Conservation (phyloP, 2,329 filamentous ascomycete species). For the Talaromyces islandicus region DNA sequence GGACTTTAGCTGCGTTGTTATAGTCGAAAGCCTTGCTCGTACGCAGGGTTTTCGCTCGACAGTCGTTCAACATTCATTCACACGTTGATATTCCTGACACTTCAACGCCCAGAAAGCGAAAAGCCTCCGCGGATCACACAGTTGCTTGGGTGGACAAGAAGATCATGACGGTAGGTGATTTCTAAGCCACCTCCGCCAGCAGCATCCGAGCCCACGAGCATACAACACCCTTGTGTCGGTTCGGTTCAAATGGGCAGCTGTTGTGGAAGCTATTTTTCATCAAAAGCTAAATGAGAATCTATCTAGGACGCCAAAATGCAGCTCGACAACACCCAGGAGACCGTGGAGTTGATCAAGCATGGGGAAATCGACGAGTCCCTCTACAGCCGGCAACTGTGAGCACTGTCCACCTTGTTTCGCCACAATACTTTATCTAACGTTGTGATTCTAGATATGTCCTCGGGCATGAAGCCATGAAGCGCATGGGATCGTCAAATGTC, state of each 20-base stretch:
- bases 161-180: constrained; percentile 44
- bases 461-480: constrained; percentile 88
- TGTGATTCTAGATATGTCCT: constrained; percentile 51
- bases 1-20: constrained; percentile 9
- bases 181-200: constrained; percentile 7
- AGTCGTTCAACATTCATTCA: constrained; percentile 37
- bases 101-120: constrained; percentile 48
- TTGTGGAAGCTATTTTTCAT: background rate
- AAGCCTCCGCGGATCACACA: constrained; percentile 43
- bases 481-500: constrained; percentile 94
- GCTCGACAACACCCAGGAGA: constrained; percentile 53
- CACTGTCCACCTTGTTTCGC: background rate
- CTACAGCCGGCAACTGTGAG: constrained; percentile 59
- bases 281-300: background rate
- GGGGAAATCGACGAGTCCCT: constrained; percentile 63
- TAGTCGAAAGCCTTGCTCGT: constrained; percentile 37
- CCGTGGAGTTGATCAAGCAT: constrained; percentile 56
- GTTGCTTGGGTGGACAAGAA: constrained; percentile 47
- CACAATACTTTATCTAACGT: constrained; percentile 10
- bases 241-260: background rate
- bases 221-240: background rate
- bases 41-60: constrained; percentile 34
- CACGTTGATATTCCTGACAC: constrained; percentile 37
- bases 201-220: constrained; percentile 1
- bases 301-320: constrained; percentile 54